Conservation (phyloP, 73 alveolate species). For the Breviolum minutum region DNA sequence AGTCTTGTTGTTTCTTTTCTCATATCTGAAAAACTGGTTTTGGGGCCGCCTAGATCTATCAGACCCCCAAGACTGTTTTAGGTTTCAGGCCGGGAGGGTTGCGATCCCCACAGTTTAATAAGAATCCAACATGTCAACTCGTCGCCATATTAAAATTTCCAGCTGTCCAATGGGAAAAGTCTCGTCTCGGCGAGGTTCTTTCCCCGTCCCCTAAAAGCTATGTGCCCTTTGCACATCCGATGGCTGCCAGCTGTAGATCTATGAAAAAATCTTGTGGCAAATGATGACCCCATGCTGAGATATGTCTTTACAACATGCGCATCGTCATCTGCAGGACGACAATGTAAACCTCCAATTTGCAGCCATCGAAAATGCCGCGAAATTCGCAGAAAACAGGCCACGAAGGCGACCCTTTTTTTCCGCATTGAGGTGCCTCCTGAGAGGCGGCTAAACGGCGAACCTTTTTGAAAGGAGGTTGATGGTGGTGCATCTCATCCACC, state of each 20-base stretch:
- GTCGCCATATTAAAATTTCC: too few species aligned
- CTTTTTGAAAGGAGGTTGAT: constrained; percentile 17
- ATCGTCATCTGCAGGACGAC: too few species aligned
- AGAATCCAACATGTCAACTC: background rate
- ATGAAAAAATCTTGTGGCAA: too few species aligned
- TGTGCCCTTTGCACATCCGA: background rate
- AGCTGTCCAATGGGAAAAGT: background rate
- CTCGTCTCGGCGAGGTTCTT: constrained; percentile 29
- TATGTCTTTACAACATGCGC: too few species aligned
- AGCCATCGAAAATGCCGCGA: too few species aligned
- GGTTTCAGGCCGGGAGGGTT: background rate
- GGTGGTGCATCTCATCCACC: background rate
- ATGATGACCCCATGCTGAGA: too few species aligned
- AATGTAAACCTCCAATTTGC: too few species aligned
- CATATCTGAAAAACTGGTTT: too few species aligned
- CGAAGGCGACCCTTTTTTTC: background rate
- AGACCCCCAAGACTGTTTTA: too few species aligned
- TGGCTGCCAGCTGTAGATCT: too few species aligned
- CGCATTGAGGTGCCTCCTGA: background rate
- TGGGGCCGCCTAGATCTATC: too few species aligned
- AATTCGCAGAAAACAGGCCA: constrained; percentile 8
- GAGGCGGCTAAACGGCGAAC: background rate
- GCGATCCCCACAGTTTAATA: background rate
- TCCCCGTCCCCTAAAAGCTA: constrained; percentile 23
- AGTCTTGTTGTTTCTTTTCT: too few species aligned